Evolutionary conservation across 75 land plant genomes (phyloP).

Genomic region (Adiantum capillusveneris): DNA sequence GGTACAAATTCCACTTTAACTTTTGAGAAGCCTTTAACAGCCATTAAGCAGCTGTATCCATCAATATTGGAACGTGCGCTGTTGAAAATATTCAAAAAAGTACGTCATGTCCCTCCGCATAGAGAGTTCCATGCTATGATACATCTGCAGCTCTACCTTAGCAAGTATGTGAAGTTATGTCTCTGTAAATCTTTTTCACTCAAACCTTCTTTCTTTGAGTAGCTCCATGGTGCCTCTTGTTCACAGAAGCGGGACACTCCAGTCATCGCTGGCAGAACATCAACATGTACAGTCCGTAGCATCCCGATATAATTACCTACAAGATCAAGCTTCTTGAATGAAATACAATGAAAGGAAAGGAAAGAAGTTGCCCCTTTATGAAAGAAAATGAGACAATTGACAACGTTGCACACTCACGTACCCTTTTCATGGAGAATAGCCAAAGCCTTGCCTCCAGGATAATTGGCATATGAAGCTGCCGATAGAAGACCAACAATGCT

Average conservation of each 20-base stretch:
- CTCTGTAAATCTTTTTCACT: conserved; percentile 23
- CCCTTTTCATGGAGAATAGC: conserved; percentile 58
- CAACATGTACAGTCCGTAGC: conserved; percentile 64
- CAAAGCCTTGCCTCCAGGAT: conserved; percentile 84
- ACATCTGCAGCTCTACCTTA: conserved; percentile 37
- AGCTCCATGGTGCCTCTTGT: conserved; percentile 71
- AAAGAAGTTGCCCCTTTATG: background rate
- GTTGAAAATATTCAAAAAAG: conserved; percentile 2
- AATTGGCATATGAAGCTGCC: conserved; percentile 88
- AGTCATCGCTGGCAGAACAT: conserved; percentile 91
- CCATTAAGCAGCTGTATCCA: conserved; percentile 61
- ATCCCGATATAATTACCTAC: conserved; percentile 4
- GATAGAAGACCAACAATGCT: conserved; percentile 7
- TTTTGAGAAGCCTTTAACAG: conserved; percentile 58
- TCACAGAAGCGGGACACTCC: conserved; percentile 94
- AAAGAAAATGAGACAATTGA: too few relatives aligned
- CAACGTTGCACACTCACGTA: conserved; percentile 6
- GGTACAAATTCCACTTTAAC: conserved; percentile 24
- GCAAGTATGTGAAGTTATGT: conserved; percentile 77
- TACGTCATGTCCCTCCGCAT: background rate
- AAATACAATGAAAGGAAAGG: background rate
- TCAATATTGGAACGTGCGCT: conserved; percentile 49
- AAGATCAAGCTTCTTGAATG: background rate
- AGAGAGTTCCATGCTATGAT: background rate
- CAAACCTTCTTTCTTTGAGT: conserved; percentile 84